Evolutionary conservation across 2,329 filamentous ascomycete species (phyloP).

Genomic region (Didymella arachidicola): DNA sequence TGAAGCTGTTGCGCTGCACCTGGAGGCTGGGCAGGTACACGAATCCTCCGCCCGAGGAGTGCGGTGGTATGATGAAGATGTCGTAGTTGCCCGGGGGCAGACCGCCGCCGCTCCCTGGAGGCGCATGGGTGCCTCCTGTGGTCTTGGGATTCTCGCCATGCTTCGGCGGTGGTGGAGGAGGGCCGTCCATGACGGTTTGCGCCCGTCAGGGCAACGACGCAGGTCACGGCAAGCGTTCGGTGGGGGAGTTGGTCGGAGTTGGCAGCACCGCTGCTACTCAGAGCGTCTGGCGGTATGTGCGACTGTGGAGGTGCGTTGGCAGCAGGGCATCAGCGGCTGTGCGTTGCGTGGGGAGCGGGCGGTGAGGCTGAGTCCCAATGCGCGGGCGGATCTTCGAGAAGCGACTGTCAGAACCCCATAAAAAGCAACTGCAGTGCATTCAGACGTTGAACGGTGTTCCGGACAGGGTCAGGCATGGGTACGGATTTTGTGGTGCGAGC

Average conservation of each 20-base stretch:
- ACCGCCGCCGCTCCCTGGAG: conserved; percentile 55
- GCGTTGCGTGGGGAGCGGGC: conserved; percentile 25
- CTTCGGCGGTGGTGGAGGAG: conserved; percentile 81
- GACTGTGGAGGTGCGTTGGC: conserved; percentile 31
- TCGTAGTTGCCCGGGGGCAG: conserved; percentile 92
- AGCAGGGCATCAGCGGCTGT: conserved; percentile 39
- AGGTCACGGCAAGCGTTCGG: conserved; percentile 24
- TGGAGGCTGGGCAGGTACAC: conserved; percentile 91
- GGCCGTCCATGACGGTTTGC: conserved; percentile 49
- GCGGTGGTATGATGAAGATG: conserved; percentile 94
- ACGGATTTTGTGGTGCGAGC: conserved; percentile 20
- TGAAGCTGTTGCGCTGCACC: conserved; percentile 87
- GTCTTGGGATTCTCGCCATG: conserved; percentile 81
- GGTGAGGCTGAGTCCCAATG: conserved; percentile 4
- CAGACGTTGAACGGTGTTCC: conserved; percentile 7
- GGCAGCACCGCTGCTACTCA: conserved; percentile 9
- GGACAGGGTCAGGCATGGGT: conserved; percentile 14
- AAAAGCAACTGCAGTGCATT: conserved; percentile 12
- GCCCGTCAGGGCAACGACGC: conserved; percentile 38
- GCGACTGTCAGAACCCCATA: conserved; percentile 24
- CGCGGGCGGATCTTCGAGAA: conserved; percentile 10
- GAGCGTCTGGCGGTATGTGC: conserved; percentile 21
- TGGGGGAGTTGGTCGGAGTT: conserved; percentile 10
- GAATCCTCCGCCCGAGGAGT: conserved; percentile 87
- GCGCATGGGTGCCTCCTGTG: conserved; percentile 43